These are phyloP conservation scores for Russula sp. DNA, from an alignment of 768 basidiomycete species.

Conservation along the genomic window DNA sequence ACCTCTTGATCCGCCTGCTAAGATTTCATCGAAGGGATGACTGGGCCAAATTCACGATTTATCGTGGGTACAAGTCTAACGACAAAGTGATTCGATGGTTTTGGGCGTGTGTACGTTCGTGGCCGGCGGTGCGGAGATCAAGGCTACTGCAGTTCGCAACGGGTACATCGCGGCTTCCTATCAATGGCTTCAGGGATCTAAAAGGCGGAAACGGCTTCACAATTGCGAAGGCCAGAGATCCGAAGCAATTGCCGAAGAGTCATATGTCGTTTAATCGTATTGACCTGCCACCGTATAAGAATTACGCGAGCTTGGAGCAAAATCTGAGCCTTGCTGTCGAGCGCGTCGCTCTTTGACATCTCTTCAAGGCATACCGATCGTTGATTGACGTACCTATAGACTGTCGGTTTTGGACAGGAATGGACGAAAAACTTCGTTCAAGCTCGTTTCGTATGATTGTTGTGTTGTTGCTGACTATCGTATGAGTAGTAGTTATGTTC, in stretches of 20 bases:
- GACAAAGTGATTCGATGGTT: slow-evolving; percentile 99
- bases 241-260: slow-evolving; percentile 93
- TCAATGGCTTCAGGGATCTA: slow-evolving; percentile 96
- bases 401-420: slow-evolving; percentile 92
- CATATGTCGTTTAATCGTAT: slow-evolving; percentile 95
- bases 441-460: background rate
- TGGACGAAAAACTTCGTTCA: slow-evolving; percentile 37
- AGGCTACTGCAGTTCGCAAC: slow-evolving; percentile 95
- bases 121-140: slow-evolving; percentile 98
- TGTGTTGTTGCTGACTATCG: background rate
- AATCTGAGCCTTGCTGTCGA: slow-evolving; percentile 93
- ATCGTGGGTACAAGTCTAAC: slow-evolving; percentile 91
- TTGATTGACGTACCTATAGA: slow-evolving; percentile 43
- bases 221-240: slow-evolving; percentile 98
- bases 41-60: slow-evolving; percentile 99
- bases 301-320: slow-evolving; percentile 90
- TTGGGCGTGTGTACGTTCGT: slow-evolving; percentile 97
- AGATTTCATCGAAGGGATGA: slow-evolving; percentile 60
- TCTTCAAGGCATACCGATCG: slow-evolving; percentile 38
- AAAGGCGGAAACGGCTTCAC: slow-evolving; percentile 99
- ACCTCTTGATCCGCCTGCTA: background rate
- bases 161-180: slow-evolving; percentile 95
- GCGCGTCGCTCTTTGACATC: slow-evolving; percentile 44
- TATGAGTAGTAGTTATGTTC: background rate
- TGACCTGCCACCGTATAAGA: slow-evolving; percentile 94